These are phyloP conservation scores for Cyclocybe aegerita DNA, from an alignment of 768 basidiomycete species.

Conservation along the genomic window DNA sequence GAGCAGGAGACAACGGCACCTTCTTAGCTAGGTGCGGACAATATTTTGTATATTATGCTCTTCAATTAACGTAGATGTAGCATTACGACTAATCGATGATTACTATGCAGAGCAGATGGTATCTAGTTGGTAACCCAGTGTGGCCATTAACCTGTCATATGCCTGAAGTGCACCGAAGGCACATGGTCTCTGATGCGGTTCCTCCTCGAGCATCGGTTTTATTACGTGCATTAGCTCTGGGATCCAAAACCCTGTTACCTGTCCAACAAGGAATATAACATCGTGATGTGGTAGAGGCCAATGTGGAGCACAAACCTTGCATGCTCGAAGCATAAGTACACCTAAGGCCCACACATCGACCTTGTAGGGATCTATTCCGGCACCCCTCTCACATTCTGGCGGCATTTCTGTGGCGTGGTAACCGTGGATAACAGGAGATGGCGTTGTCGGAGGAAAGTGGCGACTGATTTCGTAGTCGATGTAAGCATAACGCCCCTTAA, in stretches of 20 bases:
- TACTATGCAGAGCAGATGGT: constrained; percentile 11
- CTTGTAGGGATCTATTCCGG: constrained; percentile 59
- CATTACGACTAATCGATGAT: constrained; percentile 8
- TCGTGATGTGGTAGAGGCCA: not conserved
- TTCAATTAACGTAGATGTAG: constrained; percentile 7
- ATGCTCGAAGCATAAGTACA: constrained; percentile 60
- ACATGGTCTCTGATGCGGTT: constrained; percentile 52
- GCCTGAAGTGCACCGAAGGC: constrained; percentile 45
- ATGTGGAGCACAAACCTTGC: constrained; percentile 46
- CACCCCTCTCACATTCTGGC: constrained; percentile 62
- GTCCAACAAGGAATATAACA: constrained; percentile 9
- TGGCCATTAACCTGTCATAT: constrained; percentile 50
- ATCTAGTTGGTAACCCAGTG: constrained; percentile 34
- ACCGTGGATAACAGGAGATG: constrained; percentile 36
- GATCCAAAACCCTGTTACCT: constrained; percentile 58
- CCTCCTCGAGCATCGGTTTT: constrained; percentile 57
- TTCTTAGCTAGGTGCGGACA: not conserved
- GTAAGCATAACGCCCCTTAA: constrained; percentile 61
- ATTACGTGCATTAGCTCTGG: constrained; percentile 60
- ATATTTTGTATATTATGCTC: constrained; percentile 6
- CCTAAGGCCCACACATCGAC: constrained; percentile 75
- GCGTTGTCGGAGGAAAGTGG: constrained; percentile 38
- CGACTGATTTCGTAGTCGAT: constrained; percentile 75
- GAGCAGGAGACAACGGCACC: constrained; percentile 4
- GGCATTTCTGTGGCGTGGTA: constrained; percentile 66